Evolutionary conservation across 140 eudicot genomes (phyloP).

Genomic region (Senecio squalidus): DNA sequence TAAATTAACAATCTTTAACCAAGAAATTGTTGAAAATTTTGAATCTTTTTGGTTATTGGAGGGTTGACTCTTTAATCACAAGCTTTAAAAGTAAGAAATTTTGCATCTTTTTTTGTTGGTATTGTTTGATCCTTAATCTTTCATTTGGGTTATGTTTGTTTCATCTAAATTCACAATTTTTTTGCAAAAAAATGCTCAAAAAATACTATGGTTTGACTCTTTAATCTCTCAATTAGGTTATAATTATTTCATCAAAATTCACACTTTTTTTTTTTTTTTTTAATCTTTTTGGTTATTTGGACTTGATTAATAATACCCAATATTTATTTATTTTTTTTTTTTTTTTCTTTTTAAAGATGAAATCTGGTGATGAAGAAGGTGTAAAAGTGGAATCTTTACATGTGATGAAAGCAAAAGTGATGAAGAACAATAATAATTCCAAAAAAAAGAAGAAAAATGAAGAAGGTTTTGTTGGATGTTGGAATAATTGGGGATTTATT

Average conservation of each 20-base stretch:
- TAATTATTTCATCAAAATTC: too few species aligned
- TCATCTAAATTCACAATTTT: too few species aligned
- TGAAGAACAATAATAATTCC: constrained; percentile 33
- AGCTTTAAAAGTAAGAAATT: too few species aligned
- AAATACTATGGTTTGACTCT: too few species aligned
- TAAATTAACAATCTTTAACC: constrained; percentile 4
- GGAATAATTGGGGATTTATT: constrained; percentile 59
- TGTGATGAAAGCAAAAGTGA: constrained; percentile 36
- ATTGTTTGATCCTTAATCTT: not conserved
- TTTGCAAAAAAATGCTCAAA: too few species aligned
- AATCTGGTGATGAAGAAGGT: constrained; percentile 47
- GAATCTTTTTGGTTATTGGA: constrained; percentile 1
- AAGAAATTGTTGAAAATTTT: constrained; percentile 3
- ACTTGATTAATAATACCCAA: constrained; percentile 33
- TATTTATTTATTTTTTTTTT: constrained; percentile 24
- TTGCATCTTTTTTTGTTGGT: not conserved
- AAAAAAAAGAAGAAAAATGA: constrained; percentile 49
- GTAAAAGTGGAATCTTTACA: constrained; percentile 49
- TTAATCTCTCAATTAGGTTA: too few species aligned
- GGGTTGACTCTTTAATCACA: too few species aligned
- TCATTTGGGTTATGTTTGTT: not conserved
- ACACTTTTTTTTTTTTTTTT: too few species aligned
- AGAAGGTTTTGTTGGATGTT: constrained; percentile 58
- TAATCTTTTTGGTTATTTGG: not conserved
- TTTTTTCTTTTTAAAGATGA: constrained; percentile 45